Conservation (phyloP, 108 stramenopile genomes). For the Cyclotella distinguenda region DNA sequence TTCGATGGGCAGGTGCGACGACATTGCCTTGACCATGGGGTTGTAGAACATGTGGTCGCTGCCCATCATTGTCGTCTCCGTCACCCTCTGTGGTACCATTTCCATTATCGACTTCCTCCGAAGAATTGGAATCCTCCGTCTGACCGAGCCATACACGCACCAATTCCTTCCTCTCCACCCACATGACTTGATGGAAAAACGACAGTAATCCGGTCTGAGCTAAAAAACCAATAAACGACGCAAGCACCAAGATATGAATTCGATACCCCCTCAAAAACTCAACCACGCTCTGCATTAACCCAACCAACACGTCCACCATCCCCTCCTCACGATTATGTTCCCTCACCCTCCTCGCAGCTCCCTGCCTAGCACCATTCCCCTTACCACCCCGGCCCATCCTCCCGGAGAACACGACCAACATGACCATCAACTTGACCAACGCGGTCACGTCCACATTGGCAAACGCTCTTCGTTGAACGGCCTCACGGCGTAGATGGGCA, state of each 20-base stretch:
- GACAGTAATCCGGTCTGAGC: constrained; percentile 36
- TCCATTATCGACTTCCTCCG: neutral
- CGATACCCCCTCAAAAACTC: constrained; percentile 27
- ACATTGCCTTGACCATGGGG: neutral
- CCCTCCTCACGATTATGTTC: constrained; percentile 7
- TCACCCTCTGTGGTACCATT: neutral
- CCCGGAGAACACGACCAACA: constrained; percentile 30
- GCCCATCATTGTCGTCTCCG: neutral
- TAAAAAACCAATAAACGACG: constrained; percentile 30
- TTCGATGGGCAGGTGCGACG: neutral
- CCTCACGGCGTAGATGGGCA: constrained; percentile 14
- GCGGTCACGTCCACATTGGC: constrained; percentile 29
- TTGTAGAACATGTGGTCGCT: neutral
- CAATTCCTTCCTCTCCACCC: constrained; percentile 40
- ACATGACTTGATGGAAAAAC: constrained; percentile 42
- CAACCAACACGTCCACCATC: neutral
- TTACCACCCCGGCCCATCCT: constrained; percentile 12
- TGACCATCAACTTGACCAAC: constrained; percentile 36
- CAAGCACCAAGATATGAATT: constrained; percentile 21
- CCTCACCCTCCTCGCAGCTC: neutral
- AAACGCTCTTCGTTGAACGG: constrained; percentile 27
- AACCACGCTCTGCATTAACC: neutral
- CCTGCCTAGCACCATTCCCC: neutral
- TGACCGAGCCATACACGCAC: constrained; percentile 29
- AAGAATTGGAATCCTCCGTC: too few relatives aligned